phyloP scores from a whole-genome alignment of 106 monocot species.

The Narthecium ossifragum region DNA sequence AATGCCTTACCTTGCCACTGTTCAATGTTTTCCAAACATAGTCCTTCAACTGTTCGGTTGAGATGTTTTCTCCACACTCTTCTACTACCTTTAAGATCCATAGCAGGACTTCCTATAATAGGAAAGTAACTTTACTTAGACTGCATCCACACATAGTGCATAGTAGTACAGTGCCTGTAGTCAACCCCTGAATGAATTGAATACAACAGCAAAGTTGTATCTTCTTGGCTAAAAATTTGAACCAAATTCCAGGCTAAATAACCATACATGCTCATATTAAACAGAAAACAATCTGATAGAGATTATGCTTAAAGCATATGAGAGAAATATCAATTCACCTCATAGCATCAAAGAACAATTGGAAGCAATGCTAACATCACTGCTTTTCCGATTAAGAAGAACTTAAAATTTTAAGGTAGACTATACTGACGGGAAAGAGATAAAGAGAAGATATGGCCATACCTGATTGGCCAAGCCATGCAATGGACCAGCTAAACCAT shows the following conservation, averaged over 20 bases:
- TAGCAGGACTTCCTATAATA: constrained; percentile 64
- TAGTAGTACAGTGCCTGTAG: too few relatives aligned
- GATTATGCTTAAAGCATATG: not conserved
- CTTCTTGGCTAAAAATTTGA: not conserved
- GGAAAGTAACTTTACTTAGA: not conserved
- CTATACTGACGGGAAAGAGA: not conserved
- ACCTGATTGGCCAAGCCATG: constrained; percentile 99
- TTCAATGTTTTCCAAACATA: constrained; percentile 83
- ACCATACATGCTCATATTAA: not conserved
- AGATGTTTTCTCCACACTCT: constrained; percentile 68
- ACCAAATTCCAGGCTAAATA: too few relatives aligned
- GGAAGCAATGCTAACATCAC: too few relatives aligned
- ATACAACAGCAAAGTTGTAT: not conserved
- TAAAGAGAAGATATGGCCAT: not conserved
- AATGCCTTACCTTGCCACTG: constrained; percentile 67
- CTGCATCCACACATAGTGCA: too few relatives aligned
- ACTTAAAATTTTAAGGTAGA: too few relatives aligned
- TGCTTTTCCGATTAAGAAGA: too few relatives aligned
- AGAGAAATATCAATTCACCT: too few relatives aligned
- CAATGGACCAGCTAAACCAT: constrained; percentile 97
- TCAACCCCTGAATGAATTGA: too few relatives aligned
- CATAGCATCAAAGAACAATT: too few relatives aligned
- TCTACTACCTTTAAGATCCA: constrained; percentile 83
- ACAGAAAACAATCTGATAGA: not conserved
- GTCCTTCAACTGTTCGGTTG: constrained; percentile 76